Base-by-base conservation (phyloP, 169 alveolate species). In the Eimeria falciformis region DNA sequence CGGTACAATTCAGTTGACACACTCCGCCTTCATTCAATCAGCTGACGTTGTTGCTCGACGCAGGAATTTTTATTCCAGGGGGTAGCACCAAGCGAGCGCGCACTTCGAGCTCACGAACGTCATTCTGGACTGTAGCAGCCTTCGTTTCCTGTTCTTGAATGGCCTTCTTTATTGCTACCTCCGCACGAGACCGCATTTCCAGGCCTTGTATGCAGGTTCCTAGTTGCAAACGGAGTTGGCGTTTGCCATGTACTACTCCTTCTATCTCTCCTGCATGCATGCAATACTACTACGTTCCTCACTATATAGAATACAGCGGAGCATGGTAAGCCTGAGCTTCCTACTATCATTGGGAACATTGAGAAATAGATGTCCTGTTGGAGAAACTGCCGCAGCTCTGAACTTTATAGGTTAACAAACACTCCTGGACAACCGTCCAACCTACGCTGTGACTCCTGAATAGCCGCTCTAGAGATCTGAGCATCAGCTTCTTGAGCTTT, bases 401-500 rank as follows among this genome's bases (percentile, higher is more conserved):
- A 33, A 33, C 0, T 33, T 33, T 33, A 33, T 33, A 2, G 2
- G 40, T 33, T 33, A 33, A 33, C 40, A 33, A 33, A 0, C 40
- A 33, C 2, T 33, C 40, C 40, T 33, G 0, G 40, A 33, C 40
- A 33, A 33, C 2, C 4, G 40, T 33, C 4, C 40, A 33, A 33
- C 75, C 5, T 75, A 88, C 93, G 88, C 43, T 88, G 93, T 21
- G 99, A 98, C 75, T 97, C 98, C 68, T 94, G 95, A 43, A 97
- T 90, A 65, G 97, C 96, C 7, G 95, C 86, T 79, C 92, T 86
- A 65, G 98, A 98, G 69, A 96, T 96, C 71, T 96, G 97, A 2
- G 97, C 96, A 89, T 97, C 98, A 40, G 96, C 97, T 73, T 94
- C 93, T 92, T 97, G 97, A 1, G 98, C 96, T 50, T 95, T 95